Base-by-base conservation (phyloP, 768 basidiomycete genomes). In the Suillus variegatus region DNA sequence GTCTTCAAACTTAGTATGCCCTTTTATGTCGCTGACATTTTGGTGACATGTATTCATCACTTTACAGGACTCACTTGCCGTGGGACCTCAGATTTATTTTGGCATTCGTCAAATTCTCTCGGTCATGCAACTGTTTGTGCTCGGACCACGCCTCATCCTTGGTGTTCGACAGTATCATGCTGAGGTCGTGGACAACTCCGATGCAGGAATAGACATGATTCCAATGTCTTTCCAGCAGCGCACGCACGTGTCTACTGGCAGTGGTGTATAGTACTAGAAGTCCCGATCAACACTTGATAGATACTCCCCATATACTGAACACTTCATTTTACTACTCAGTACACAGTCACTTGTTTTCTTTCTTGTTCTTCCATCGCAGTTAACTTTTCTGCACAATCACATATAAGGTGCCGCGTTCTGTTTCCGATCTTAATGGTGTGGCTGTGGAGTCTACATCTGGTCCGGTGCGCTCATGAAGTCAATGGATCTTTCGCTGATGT, bases 141-240 rank as follows among this genome's bases (percentile, higher is more conserved):
- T 54, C 4, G 52, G 52, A 54, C 52, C 52, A 54, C 52, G 52
- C 52, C 52, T 54, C 28, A 54, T 54, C 28, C 52, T 54, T 54
- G 9, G 28, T 8, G 52, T 54, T 54, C 52, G 52, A 28, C 28
- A 54, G 18, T 10, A 18, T 20, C 4, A 54, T 28, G 4, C 52
- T 32, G 20, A 32, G 18, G 4, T 9, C 9, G 9, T 54, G 18
- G 52, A 32, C 18, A 32, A 32, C 9, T 32, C 52, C 8, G 28
- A 32, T 32, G 28, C 52, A 32, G 52, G 28, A 18, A 9, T 2
- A 1, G 52, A 18, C 28, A 32, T 54, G 52, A 32, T 18, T 54
- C 9, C 28, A 9, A 54, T 54, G 28, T 28, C 16, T 20, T 54
- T 54, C 16, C 52, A 32, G 51, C 4, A 52, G 25, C 51, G 51